Percentiles rank a stretch among this genome's conserved stretches.
Evolutionary conservation across 2,329 filamentous ascomycete species (phyloP).

Genomic region (Hirsutella rhossiliensis): DNA sequence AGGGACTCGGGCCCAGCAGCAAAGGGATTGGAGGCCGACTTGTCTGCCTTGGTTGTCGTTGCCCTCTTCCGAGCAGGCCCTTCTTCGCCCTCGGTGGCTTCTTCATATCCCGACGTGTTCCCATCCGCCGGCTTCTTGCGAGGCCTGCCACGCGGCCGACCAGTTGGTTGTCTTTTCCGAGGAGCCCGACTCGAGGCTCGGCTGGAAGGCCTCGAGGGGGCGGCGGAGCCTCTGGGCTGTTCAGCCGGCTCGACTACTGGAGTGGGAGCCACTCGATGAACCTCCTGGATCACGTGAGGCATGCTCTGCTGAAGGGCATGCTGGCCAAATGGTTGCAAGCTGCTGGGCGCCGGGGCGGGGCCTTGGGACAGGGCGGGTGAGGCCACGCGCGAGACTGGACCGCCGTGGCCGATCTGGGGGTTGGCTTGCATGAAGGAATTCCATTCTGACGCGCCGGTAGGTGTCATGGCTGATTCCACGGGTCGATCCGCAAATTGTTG

Average conservation of each 20-base stretch:
- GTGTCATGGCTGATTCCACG: constrained; percentile 26
- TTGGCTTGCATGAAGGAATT: constrained; percentile 64
- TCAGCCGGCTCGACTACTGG: constrained; percentile 12
- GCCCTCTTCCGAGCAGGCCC: constrained; percentile 55
- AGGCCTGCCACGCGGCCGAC: constrained; percentile 43
- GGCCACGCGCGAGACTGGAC: constrained; percentile 19
- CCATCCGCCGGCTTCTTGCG: constrained; percentile 44
- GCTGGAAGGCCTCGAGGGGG: constrained; percentile 45
- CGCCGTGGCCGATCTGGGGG: constrained; percentile 33
- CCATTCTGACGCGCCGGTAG: constrained; percentile 64
- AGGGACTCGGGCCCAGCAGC: constrained; percentile 67
- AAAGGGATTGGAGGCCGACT: constrained; percentile 60
- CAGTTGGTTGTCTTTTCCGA: constrained; percentile 33
- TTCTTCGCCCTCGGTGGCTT: constrained; percentile 49
- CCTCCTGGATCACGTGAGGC: constrained; percentile 11
- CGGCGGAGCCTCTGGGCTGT: constrained; percentile 9
- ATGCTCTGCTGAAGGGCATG: constrained; percentile 7
- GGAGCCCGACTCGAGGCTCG: constrained; percentile 38
- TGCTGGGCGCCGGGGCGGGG: constrained; percentile 3
- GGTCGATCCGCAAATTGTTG: constrained; percentile 8
- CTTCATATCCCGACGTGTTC: constrained; percentile 65
- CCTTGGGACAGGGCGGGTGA: constrained; percentile 25
- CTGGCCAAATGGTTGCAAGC: constrained; percentile 15
- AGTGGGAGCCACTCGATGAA: constrained; percentile 22
- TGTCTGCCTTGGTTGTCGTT: constrained; percentile 61